Conservation (phyloP, 768 basidiomycete genomes). For the Podaxis sp. region DNA sequence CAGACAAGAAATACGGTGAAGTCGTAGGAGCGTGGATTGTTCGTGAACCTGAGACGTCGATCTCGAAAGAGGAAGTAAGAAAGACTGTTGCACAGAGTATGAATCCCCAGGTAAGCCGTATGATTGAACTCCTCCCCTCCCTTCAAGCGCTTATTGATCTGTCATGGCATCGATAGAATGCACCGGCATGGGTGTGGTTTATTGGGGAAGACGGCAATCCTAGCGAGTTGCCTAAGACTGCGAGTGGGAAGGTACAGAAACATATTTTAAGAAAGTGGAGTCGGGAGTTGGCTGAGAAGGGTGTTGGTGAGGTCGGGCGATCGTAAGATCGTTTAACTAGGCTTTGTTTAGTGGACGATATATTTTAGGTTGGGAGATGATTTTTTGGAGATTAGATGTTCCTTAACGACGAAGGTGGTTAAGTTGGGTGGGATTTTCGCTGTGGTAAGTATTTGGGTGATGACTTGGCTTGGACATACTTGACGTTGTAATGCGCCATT, state of each 20-base stretch:
- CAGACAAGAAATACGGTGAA: conserved; percentile 67
- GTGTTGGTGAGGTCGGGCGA: conserved; percentile 34
- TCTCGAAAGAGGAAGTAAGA: conserved; percentile 54
- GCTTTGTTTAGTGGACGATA: not conserved
- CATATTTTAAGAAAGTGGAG: conserved; percentile 74
- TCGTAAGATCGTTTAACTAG: not conserved
- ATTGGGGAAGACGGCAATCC: conserved; percentile 60
- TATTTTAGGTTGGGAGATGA: not conserved
- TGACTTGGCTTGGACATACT: not conserved
- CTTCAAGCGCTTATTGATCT: conserved; percentile 5
- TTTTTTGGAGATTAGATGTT: not conserved
- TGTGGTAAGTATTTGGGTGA: not conserved
- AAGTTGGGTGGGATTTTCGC: not conserved
- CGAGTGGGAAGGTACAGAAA: conserved; percentile 86
- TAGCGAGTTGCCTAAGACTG: conserved; percentile 75
- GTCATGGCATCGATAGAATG: conserved; percentile 47
- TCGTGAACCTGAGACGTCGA: conserved; percentile 36
- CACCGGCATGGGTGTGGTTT: conserved; percentile 84
- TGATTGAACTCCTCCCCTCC: conserved; percentile 5
- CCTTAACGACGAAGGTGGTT: not conserved
- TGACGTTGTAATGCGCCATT: too few species aligned
- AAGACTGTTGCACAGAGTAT: conserved; percentile 52
- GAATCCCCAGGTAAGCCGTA: conserved; percentile 70
- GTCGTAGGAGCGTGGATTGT: conserved; percentile 81
- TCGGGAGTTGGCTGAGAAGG: conserved; percentile 44